These are phyloP conservation scores for Mycena epipterygia DNA, from an alignment of 768 basidiomycete genomes.

Conservation along the genomic window DNA sequence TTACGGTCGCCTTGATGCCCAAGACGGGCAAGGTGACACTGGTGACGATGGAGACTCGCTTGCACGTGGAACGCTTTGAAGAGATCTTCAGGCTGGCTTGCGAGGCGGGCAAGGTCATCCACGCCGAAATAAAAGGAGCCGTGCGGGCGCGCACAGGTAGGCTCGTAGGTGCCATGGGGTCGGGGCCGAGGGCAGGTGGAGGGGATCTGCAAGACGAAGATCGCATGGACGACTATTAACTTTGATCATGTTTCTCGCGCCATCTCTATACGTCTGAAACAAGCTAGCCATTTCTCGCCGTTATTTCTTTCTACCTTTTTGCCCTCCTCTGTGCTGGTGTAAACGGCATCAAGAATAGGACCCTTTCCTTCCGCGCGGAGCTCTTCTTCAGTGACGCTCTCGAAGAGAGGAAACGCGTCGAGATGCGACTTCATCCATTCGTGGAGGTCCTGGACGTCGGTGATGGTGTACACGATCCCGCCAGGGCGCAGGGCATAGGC, in stretches of 20 bases:
- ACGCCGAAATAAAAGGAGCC: conserved; percentile 85
- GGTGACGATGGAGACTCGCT: conserved; percentile 93
- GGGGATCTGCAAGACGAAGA: conserved; percentile 47
- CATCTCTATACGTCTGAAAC: conserved; percentile 78
- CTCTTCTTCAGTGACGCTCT: conserved; percentile 79
- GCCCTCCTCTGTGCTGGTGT: conserved; percentile 93
- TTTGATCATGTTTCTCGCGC: conserved; percentile 43
- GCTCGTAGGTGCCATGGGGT: conserved; percentile 75
- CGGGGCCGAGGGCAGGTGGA: conserved; percentile 51
- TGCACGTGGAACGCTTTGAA: conserved; percentile 93
- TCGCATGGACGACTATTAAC: conserved; percentile 51
- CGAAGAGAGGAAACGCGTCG: conserved; percentile 89
- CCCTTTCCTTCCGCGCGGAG: conserved; percentile 84
- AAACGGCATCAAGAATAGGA: conserved; percentile 84
- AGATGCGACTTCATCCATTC: conserved; percentile 96
- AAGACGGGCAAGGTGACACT: conserved; percentile 88
- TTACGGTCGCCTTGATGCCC: conserved; percentile 93
- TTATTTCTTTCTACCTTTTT: conserved; percentile 95
- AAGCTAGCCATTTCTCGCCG: conserved; percentile 93
- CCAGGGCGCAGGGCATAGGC: conserved; percentile 93
- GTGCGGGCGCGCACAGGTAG: conserved; percentile 72
- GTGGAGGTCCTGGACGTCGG: conserved; percentile 94
- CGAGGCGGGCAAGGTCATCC: conserved; percentile 83
- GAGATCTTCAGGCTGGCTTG: conserved; percentile 87
- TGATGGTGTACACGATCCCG: conserved; percentile 98